These are phyloP conservation scores for Allium sativum DNA, from an alignment of 106 monocot species.

Conservation along the genomic window DNA sequence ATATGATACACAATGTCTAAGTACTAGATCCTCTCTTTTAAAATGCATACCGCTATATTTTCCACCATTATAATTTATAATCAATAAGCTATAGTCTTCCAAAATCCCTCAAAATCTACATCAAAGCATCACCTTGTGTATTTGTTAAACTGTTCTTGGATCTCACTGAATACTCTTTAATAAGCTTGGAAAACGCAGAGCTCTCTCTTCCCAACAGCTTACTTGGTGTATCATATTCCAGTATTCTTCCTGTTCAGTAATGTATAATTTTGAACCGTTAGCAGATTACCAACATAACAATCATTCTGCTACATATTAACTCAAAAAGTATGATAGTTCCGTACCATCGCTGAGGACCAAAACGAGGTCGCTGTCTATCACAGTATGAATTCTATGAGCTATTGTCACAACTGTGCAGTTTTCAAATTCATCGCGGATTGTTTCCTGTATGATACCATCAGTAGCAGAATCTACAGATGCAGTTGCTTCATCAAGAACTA, in stretches of 20 bases:
- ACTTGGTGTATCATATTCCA: conserved; percentile 72
- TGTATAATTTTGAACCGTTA: background rate
- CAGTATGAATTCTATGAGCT: conserved; percentile 82
- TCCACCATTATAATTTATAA: too few species aligned
- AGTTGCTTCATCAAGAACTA: conserved; percentile 89
- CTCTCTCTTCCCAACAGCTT: conserved; percentile 68
- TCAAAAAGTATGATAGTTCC: background rate
- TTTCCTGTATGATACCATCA: conserved; percentile 61
- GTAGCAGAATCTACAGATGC: conserved; percentile 84
- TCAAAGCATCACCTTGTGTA: background rate
- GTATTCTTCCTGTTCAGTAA: conserved; percentile 50
- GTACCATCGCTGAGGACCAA: conserved; percentile 71
- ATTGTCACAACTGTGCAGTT: conserved; percentile 78
- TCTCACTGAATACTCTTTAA: conserved; percentile 79
- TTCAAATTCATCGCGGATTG: conserved; percentile 58
- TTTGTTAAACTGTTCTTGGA: conserved; percentile 26
- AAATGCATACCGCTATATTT: too few species aligned
- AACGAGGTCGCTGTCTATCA: conserved; percentile 80
- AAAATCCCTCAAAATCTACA: too few species aligned
- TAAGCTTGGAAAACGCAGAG: conserved; percentile 86
- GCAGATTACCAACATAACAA: background rate
- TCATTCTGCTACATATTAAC: background rate
- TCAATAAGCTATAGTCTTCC: too few species aligned
- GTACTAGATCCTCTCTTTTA: too few species aligned
- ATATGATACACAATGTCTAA: too few species aligned